These are phyloP conservation scores for Colletotrichum lini DNA, from an alignment of 2,329 filamentous ascomycete species.

Conservation along the genomic window DNA sequence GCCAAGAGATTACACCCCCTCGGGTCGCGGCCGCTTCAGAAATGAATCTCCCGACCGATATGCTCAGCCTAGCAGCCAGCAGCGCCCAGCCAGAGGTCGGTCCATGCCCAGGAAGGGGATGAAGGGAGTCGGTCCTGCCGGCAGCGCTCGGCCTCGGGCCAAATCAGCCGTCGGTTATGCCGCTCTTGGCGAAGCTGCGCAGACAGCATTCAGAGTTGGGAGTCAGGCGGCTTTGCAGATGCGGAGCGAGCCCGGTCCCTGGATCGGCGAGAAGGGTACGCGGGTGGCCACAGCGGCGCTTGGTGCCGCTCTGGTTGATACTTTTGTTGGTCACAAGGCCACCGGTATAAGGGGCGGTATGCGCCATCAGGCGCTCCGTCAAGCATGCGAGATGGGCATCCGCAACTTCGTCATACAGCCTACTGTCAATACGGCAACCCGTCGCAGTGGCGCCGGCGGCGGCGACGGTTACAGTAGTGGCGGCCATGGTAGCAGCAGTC, in stretches of 20 bases:
- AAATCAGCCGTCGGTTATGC: conserved; percentile 42
- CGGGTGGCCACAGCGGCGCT: conserved; percentile 64
- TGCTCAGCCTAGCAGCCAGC: conserved; percentile 5
- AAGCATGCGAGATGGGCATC: conserved; percentile 41
- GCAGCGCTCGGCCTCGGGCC: conserved; percentile 42
- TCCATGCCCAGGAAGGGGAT: conserved; percentile 33
- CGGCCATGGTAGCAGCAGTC: conserved; percentile 7
- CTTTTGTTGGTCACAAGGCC: conserved; percentile 57
- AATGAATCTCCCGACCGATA: conserved; percentile 31
- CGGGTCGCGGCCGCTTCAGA: conserved; percentile 12
- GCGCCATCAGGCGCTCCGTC: conserved; percentile 42
- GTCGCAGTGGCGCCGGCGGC: background rate
- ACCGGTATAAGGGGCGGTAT: conserved; percentile 44
- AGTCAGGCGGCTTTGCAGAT: conserved; percentile 64
- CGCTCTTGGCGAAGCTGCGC: conserved; percentile 53
- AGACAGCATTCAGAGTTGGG: conserved; percentile 63
- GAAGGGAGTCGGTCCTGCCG: background rate
- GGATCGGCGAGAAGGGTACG: conserved; percentile 64
- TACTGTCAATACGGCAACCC: conserved; percentile 32
- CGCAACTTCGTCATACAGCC: conserved; percentile 38
- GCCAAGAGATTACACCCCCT: background rate
- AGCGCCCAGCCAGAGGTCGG: conserved; percentile 29
- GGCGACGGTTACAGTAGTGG: conserved; percentile 3
- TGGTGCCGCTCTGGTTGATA: conserved; percentile 64
- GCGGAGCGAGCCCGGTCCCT: conserved; percentile 60